Percentiles rank a stretch among this genome's conserved stretches.
phyloP scores from a whole-genome alignment of 2,329 filamentous ascomycete genomes.

The Purpureocillium lavendulum region DNA sequence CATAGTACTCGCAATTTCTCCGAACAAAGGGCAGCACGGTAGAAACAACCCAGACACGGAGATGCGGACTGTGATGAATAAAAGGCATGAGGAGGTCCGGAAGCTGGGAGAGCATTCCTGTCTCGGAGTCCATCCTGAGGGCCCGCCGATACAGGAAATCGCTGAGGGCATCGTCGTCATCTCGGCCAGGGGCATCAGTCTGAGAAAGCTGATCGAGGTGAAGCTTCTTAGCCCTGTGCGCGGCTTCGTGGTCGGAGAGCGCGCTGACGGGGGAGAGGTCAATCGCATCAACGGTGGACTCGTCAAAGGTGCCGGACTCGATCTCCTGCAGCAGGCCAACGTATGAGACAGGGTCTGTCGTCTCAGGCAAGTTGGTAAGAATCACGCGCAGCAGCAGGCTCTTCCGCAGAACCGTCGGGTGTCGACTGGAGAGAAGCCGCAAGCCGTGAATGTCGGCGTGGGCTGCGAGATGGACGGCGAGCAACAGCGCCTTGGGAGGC shows the following conservation, averaged over 20 bases:
- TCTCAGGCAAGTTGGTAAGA: conserved; percentile 71
- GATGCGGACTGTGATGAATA: conserved; percentile 48
- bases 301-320: conserved; percentile 34
- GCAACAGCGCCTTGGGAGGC: conserved; percentile 60
- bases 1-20: conserved; percentile 63
- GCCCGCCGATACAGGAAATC: conserved; percentile 61
- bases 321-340: conserved; percentile 52
- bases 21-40: conserved; percentile 60
- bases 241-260: conserved; percentile 54
- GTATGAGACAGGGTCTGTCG: conserved; percentile 54
- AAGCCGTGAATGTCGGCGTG: conserved; percentile 57
- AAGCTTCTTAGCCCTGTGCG: conserved; percentile 56
- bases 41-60: conserved; percentile 62
- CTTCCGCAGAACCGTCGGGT: conserved; percentile 49
- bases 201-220: conserved; percentile 50
- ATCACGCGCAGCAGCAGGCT: conserved; percentile 64
- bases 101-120: conserved; percentile 62
- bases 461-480: conserved; percentile 62
- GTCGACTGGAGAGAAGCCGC: conserved; percentile 46
- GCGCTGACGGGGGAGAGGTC: conserved; percentile 48
- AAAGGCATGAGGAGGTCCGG: conserved; percentile 63
- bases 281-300: conserved; percentile 33
- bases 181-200: conserved; percentile 36
- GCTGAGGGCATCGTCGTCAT: conserved; percentile 45
- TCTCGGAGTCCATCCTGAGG: conserved; percentile 60